Base-by-base conservation (phyloP, 2,329 filamentous ascomycete species). In the Alternaria atra region DNA sequence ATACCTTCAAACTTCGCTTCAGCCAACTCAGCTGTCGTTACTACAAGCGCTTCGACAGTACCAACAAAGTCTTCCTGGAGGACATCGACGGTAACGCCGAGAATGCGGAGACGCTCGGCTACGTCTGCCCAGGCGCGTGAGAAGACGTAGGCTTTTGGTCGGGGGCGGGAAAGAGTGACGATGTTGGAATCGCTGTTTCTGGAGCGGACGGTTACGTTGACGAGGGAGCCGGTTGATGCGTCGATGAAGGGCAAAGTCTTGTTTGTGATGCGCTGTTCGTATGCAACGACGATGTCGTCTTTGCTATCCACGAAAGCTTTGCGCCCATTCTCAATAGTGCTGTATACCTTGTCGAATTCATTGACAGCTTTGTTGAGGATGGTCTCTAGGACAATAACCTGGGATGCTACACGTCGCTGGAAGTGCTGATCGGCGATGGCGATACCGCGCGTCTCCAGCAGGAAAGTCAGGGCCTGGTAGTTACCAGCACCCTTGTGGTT, bases 401-500 rank as follows among this genome's bases (percentile, higher is more conserved):
- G 70, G 3, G 72, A 66, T 1, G 68, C 68, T 0, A 69, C 70
- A 1, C 72, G 64, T 4, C 73, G 65, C 29, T 68, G 61, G 52
- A 75, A 74, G 17, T 76, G 64, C 55, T 75, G 71, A 52, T 70
- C 61, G 8, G 69, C 69, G 2, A 76, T 61, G 1, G 69, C 62
- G 12, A 75, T 73, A 0, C 73, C 73, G 13, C 72, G 54, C 17
- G 64, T 67, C 44, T 76, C 72, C 30, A 69, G 66, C 2, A 76
- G 67, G 39, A 75, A 74, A 0, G 66, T 71, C 3, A 75, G 56
- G 1, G 65, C 59, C 47, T 76, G 72, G 10, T 65, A 69, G 10
- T 74, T 64, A 1, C 70, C 72, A 48, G 73, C 67, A 4, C 68
- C 69, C 20, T 76, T 73, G 29, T 73, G 70, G 7, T 72, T 73